Conservation (phyloP, 108 stramenopile genomes). For the Cyclotella atomus region DNA sequence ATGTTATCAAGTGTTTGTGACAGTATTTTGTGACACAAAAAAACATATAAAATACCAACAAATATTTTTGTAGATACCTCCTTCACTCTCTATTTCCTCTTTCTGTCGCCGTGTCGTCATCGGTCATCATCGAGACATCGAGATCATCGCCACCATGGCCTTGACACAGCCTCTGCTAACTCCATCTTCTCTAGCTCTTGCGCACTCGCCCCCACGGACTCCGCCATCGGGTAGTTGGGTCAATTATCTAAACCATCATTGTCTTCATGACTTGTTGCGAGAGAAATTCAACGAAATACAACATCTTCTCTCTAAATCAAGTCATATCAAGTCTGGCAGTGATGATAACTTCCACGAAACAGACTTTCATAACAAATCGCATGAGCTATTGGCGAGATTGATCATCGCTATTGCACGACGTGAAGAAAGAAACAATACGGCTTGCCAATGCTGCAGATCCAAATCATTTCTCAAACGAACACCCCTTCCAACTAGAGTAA, state of each 20-base stretch:
- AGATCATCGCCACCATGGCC: too few species aligned
- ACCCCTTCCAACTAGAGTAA: constrained; percentile 53
- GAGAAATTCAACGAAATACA: not conserved
- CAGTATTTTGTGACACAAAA: too few species aligned
- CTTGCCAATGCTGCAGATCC: not conserved
- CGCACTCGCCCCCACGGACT: constrained; percentile 63
- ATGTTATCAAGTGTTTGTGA: too few species aligned
- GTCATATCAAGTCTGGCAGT: not conserved
- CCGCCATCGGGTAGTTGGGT: constrained; percentile 49
- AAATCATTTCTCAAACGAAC: not conserved
- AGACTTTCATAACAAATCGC: not conserved
- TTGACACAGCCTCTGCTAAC: constrained; percentile 67
- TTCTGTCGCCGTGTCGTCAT: too few species aligned
- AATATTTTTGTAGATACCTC: too few species aligned
- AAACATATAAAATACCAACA: too few species aligned
- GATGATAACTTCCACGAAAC: too few species aligned
- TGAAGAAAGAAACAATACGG: not conserved
- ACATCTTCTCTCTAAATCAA: not conserved
- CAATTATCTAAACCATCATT: not conserved
- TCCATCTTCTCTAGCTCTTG: constrained; percentile 54
- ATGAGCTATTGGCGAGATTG: not conserved
- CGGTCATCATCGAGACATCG: too few species aligned
- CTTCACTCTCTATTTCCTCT: too few species aligned
- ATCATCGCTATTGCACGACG: not conserved
- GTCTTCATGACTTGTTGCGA: not conserved